Evolutionary conservation across 495 filamentous ascomycete species (phyloP), one percentile per base, ranked within the genome.

Genomic region (Talaromyces nanjingensis): DNA sequence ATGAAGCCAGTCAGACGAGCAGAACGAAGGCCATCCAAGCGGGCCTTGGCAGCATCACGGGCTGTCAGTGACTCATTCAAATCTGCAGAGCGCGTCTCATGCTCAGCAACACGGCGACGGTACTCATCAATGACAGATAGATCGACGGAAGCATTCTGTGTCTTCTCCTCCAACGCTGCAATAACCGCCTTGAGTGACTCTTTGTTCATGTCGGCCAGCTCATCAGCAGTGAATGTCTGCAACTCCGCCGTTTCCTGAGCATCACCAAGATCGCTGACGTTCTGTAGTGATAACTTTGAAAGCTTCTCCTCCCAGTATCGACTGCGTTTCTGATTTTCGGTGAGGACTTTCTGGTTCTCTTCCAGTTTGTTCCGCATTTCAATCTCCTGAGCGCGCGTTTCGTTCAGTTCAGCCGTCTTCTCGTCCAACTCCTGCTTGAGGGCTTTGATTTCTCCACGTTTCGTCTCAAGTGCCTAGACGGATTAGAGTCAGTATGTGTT

Each of bases 291-390:
- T 22, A 83, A 81, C 76, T 96, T 97, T 66, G 81, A 80, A 6
- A 96, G 78, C 79, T 97, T 97, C 61, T 96, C 90, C 27, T 91
- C 80, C 91, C 92, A 97, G 78, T 96, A 90, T 29, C 79, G 82
- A 16, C 89, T 78, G 18, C 90, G 86, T 76, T 91, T 93, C 71
- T 96, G 89, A 75, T 94, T 93, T 65, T 98, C 94, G 7, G 76
- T 71, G 24, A 97, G 83, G 11, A 87, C 84, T 74, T 97, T 98
- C 66, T 96, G 91, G 76, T 92, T 93, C 72, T 98, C 93, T 70
- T 98, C 91, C 18, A 98, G 86, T 74, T 96, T 94, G 74, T 97
- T 97, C 59, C 92, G 91, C 92, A 97, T 97, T 73, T 98, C 94
- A 65, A 98, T 96, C 75, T 98, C 96, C 16, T 88, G 82, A 3